Evolutionary conservation across 768 basidiomycete genomes (phyloP).

Genomic region (Jaapia argillacea): DNA sequence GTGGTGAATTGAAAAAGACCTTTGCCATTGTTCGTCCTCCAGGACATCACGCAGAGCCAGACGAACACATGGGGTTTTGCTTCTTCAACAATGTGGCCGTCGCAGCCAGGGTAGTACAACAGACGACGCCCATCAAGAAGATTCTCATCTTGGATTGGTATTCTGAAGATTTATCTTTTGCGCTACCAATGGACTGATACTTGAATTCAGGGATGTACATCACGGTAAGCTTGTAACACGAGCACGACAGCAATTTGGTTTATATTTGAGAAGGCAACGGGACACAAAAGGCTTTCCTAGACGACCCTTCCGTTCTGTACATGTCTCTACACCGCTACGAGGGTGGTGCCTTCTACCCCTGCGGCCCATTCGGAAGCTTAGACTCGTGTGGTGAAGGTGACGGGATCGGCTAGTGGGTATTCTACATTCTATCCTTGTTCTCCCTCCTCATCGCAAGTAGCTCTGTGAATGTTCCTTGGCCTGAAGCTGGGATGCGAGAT

Average conservation of each 20-base stretch:
- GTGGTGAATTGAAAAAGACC: slow-evolving; percentile 68
- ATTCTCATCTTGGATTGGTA: slow-evolving; percentile 95
- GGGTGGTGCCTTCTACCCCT: slow-evolving; percentile 85
- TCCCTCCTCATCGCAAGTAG: slow-evolving; percentile 31
- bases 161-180: slow-evolving; percentile 14
- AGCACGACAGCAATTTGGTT: not conserved
- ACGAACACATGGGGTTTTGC: slow-evolving; percentile 98
- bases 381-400: slow-evolving; percentile 77
- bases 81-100: slow-evolving; percentile 99
- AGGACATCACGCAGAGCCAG: slow-evolving; percentile 97
- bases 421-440: slow-evolving; percentile 3
- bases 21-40: slow-evolving; percentile 97
- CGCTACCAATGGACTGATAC: not conserved
- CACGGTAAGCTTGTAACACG: slow-evolving; percentile 47
- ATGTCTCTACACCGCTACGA: slow-evolving; percentile 95
- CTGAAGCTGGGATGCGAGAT: slow-evolving; percentile 77
- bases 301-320: slow-evolving; percentile 86
- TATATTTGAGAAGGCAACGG: slow-evolving; percentile 64
- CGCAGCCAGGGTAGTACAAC: slow-evolving; percentile 73
- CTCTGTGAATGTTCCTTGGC: slow-evolving; percentile 96
- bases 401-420: slow-evolving; percentile 77
- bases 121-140: slow-evolving; percentile 58
- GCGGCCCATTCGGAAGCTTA: slow-evolving; percentile 81
- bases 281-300: slow-evolving; percentile 91
- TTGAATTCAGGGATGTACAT: slow-evolving; percentile 74